Base-by-base conservation (phyloP, 768 basidiomycete species). In the Suillus plorans region DNA sequence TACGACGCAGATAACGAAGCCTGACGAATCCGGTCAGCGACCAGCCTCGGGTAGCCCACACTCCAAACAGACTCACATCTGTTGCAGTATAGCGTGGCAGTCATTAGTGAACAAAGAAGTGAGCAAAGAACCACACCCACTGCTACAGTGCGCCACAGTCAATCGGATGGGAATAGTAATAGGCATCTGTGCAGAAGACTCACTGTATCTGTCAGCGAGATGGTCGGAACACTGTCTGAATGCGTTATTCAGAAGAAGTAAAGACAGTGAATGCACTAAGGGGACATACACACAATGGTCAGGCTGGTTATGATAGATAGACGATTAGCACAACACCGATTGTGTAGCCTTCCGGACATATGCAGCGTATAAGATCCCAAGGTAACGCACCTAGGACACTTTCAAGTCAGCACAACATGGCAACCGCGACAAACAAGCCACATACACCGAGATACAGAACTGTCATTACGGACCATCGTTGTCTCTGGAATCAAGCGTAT, bases 1-100 rank as follows among this genome's bases (percentile, higher is more conserved):
- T 20, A 45, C 6, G 4, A 45, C 20, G 4, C 0, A 45, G 1
- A n/a, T 8, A 20, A 20, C 9, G 0, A 0, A 4, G 20, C 44
- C 44, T 45, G 44, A 45, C 20, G 1, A 20, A 45, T 45, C 20
- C 20, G 0, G 20, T 45, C 6, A 10, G 20, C 2, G 18, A 45
- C 2, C 20, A 10, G 20, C 44, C 9, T 44, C 31, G 5, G 8
- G 20, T 45, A 9, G 44, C 8, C 4, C 28, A 28, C 44, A 9
- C 20, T 44, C 20, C 44, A 45, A 20, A 44, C 18, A 44, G 20
- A 10, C 20, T 45, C 44, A 45, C 44, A 45, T 45, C 44, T 45
- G 44, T 45, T 0, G 20, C 44, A 45, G 18, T 20, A 20, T 20
- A 2, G 18, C 8, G 4, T 9, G 20, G 44, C 18, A 45, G 18